phyloP scores from a whole-genome alignment of 768 basidiomycete genomes.

The Macrolepiota albuminosa region DNA sequence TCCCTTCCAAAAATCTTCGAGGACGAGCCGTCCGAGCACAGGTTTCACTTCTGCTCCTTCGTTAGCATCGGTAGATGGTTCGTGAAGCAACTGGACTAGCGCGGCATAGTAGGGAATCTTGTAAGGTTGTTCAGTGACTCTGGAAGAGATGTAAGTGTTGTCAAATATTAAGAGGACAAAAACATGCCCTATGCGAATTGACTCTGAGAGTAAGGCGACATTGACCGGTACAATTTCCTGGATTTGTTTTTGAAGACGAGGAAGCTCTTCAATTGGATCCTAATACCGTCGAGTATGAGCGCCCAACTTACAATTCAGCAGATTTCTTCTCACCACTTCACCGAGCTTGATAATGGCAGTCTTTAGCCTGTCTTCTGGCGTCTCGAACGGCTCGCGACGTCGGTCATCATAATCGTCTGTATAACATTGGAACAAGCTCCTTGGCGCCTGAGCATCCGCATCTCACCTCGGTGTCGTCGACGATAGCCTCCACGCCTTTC shows the following conservation, averaged over 20 bases:
- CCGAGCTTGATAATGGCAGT: slow-evolving; percentile 66
- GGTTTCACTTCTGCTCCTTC: slow-evolving; percentile 32
- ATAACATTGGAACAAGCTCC: slow-evolving; percentile 16
- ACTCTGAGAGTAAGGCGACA: slow-evolving; percentile 65
- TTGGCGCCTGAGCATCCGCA: slow-evolving; percentile 14
- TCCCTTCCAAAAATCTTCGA: slow-evolving; percentile 89
- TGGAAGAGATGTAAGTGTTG: slow-evolving; percentile 22
- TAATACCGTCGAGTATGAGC: slow-evolving; percentile 22
- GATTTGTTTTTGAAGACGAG: slow-evolving; percentile 61
- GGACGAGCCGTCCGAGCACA: slow-evolving; percentile 61
- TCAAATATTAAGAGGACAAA: background rate
- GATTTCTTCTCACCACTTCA: slow-evolving; percentile 62
- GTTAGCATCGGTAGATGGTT: slow-evolving; percentile 30
- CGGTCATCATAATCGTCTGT: slow-evolving; percentile 69
- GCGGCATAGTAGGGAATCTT: slow-evolving; percentile 91
- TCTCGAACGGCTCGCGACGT: slow-evolving; percentile 58
- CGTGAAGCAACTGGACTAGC: slow-evolving; percentile 65
- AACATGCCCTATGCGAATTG: slow-evolving; percentile 66
- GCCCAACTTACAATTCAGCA: background rate
- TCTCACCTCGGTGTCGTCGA: slow-evolving; percentile 53
- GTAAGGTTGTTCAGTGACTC: slow-evolving; percentile 88
- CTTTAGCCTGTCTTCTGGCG: slow-evolving; percentile 70
- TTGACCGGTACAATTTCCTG: slow-evolving; percentile 53
- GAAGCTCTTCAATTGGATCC: slow-evolving; percentile 70
- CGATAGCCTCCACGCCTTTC: slow-evolving; percentile 49